phyloP scores from a whole-genome alignment of 129 eudicot species.

The Tanacetum coccineum region DNA sequence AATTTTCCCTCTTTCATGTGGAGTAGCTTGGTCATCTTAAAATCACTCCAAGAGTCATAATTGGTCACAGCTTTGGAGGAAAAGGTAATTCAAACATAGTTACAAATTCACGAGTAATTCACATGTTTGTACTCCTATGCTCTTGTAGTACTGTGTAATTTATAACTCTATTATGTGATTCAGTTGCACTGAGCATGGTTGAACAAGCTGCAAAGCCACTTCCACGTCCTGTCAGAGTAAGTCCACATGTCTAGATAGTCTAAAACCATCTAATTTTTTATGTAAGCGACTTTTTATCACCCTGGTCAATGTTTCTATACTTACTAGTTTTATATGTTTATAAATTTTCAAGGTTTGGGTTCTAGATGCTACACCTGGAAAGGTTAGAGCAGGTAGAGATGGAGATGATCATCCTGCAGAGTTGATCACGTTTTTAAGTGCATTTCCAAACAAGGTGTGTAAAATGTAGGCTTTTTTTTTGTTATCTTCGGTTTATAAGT shows the following conservation, averaged over 20 bases:
- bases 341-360: conserved; percentile 68
- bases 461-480: neutral
- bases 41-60: conserved; percentile 81
- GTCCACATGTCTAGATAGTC: conserved; percentile 21
- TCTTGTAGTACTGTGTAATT: neutral
- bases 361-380: conserved; percentile 97
- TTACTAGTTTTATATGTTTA: neutral
- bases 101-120: conserved; percentile 12
- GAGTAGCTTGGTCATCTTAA: conserved; percentile 76
- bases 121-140: neutral
- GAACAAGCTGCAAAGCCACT: conserved; percentile 97
- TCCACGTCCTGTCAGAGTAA: conserved; percentile 88
- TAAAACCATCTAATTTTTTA: conserved; percentile 9
- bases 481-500: neutral
- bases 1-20: conserved; percentile 23
- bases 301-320: neutral
- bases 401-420: conserved; percentile 97
- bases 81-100: conserved; percentile 51
- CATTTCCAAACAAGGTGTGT: conserved; percentile 61
- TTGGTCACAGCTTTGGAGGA: conserved; percentile 99
- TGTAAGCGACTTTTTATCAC: neutral
- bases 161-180: conserved; percentile 23
- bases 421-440: conserved; percentile 63
- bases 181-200: conserved; percentile 98
- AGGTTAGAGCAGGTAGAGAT: conserved; percentile 91